Base-by-base conservation (phyloP, 2,329 filamentous ascomycete species). In the Aspergillus luchuensis region DNA sequence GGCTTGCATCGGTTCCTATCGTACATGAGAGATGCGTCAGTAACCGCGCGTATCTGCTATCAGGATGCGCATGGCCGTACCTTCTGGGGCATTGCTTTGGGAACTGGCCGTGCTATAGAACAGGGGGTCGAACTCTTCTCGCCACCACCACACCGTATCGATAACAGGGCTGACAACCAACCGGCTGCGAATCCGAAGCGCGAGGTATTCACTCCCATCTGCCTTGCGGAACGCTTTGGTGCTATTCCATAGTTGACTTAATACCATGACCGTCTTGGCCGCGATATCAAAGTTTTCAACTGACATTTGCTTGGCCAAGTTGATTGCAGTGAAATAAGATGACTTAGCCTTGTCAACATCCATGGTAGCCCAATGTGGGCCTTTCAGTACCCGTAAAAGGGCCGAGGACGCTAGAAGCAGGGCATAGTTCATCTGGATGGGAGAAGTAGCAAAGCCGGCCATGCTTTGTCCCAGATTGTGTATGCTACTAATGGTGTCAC, bases 101-200 rank as follows among this genome's bases (percentile, higher is more conserved):
- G 63, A 59, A 28, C 55, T 55, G 8, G 54, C 41, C 52, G 58
- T 62, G 11, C 55, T 30, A 48, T 70, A 66, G n/a, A 66, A 56
- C 8, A 68, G 65, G 4, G 67, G 64, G 39, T 76, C 76, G 56
- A 73, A 76, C 56, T 79, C 78, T 50, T 79, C 78, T 6, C 77
- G 72, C 76, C 76, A 80, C 78, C 78, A 79, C 70, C 76, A 78
- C 21, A 78, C 69, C 10, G 71, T 64, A 63, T 80, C 78, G 17
- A 79, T 63, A 5, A 79, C 67, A 8, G 72, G 69, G 57, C 76
- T 76, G 6, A 77, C 66, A 0, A 70, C 69, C 11, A 80, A 63
- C 10, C 78, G 75, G 57, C 75, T 76, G 11, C 78, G 72, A 30
- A 80, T 76, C 5, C 77, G 68, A n/a, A 79, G 66, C 1, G 68